Base-by-base conservation (phyloP, 2,329 filamentous ascomycete genomes). In the Clarireedia paspali region DNA sequence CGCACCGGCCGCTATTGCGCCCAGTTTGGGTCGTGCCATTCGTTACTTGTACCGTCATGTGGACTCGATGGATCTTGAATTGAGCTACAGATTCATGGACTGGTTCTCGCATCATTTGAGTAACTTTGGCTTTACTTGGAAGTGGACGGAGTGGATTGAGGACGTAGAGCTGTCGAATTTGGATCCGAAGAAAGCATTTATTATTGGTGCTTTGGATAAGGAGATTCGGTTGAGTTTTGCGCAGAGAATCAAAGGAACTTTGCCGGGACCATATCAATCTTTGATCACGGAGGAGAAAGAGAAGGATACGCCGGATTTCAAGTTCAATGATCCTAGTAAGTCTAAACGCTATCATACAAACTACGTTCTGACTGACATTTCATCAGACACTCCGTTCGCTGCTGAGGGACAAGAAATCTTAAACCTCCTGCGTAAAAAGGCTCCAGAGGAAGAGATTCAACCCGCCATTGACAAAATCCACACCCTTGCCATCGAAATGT, bases 111-210 rank as follows among this genome's bases (percentile, higher is more conserved):
- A 99, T 70, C 94, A 99, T 74, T 75, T 99, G 63, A 96, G 91
- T 74, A 99, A 99, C 74, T 99, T 99, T 69, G 94, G 95, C 53
- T 99, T 97, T 70, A 94, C 94, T 9, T 99, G 94, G 94, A 97
- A 97, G 73, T 99, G 94, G 94, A 86, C 88, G 15, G 94, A 99
- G 74, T 99, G 94, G 94, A 80, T 88, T 48, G 89, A 91, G 15
- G 91, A 97, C 68, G 84, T 96, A 15, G 79, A 83, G 45, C 79
- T 95, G 26, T 81, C 89, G 0, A 77, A 86, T 58, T 74, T 94
- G 36, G 84, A 96, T 69, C 91, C 94, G 1, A 88, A 86, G 74
- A 96, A 96, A 73, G 89, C 92, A 34, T 96, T 99, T 72, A 94
- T 99, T 62, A 78, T 85, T 53, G 92, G 91, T 20, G 87, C 90